phyloP scores from a whole-genome alignment of 2,329 filamentous ascomycete genomes.

The Huntiella moniliformis region DNA sequence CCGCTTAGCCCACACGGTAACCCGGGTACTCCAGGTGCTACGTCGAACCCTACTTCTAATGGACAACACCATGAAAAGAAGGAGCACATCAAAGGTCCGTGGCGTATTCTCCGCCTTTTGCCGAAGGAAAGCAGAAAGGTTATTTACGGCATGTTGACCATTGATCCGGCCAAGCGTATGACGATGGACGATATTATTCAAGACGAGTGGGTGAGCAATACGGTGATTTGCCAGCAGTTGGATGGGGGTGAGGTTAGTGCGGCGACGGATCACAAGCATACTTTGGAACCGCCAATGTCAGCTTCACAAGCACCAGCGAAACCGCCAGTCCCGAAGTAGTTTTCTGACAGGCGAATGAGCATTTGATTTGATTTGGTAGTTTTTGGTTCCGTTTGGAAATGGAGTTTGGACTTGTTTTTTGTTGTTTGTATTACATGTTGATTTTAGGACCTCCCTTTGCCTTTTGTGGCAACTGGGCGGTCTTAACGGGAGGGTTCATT shows the following conservation, averaged over 20 bases:
- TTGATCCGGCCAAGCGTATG: conserved; percentile 67
- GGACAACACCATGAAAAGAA: conserved; percentile 29
- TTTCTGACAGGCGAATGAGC: not conserved
- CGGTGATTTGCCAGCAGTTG: conserved; percentile 65
- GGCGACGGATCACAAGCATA: conserved; percentile 63
- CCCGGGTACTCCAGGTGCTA: conserved; percentile 6
- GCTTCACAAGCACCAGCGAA: conserved; percentile 16
- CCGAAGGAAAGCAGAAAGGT: conserved; percentile 81
- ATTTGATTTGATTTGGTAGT: not conserved
- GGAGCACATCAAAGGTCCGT: conserved; percentile 78
- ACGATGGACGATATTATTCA: conserved; percentile 70
- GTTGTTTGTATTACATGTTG: too few relatives aligned
- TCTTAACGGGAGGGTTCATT: too few relatives aligned
- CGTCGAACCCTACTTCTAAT: not conserved
- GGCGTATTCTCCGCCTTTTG: conserved; percentile 70
- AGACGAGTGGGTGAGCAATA: conserved; percentile 79
- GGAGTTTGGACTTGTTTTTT: not conserved
- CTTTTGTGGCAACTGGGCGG: too few relatives aligned
- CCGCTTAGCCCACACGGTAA: conserved; percentile 6
- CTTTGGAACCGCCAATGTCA: conserved; percentile 52
- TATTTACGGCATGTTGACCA: conserved; percentile 78
- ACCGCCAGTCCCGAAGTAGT: conserved; percentile 1
- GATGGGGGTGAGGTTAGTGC: conserved; percentile 49
- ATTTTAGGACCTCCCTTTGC: too few relatives aligned
- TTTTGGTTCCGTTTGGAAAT: not conserved